Conservation (phyloP, 495 filamentous ascomycete genomes). For the Cairneyella variabilis region DNA sequence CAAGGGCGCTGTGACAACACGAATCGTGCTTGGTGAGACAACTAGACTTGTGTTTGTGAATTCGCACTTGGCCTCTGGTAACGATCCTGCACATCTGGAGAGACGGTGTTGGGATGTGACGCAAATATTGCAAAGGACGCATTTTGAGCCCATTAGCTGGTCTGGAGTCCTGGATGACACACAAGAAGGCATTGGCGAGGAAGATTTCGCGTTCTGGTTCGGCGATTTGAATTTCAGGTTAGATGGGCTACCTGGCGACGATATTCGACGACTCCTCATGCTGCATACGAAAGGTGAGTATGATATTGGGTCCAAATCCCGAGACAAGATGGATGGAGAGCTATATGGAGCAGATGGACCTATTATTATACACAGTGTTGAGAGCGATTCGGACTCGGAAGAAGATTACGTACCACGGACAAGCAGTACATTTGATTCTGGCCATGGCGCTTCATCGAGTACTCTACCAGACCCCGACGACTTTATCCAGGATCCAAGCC, state of each 20-base stretch:
- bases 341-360: conserved; percentile 30
- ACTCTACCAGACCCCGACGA: conserved; percentile 50
- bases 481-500: conserved; percentile 45
- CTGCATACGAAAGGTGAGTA: conserved; percentile 80
- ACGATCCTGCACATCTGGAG: conserved; percentile 71
- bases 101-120: conserved; percentile 77
- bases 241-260: conserved; percentile 81
- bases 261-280: conserved; percentile 80
- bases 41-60: conserved; percentile 87
- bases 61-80: conserved; percentile 82
- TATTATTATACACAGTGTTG: conserved; percentile 26
- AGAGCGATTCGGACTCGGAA: conserved; percentile 33
- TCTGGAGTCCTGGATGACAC: conserved; percentile 49
- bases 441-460: conserved; percentile 20
- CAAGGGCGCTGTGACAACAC: conserved; percentile 82
- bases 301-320: conserved; percentile 34
- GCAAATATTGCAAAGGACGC: conserved; percentile 69
- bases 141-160: conserved; percentile 66
- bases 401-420: conserved; percentile 13
- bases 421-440: conserved; percentile 16
- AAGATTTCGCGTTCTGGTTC: conserved; percentile 94
- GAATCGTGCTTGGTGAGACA: conserved; percentile 84
- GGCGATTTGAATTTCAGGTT: conserved; percentile 96
- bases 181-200: conserved; percentile 74
- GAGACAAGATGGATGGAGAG: conserved; percentile 30